Evolutionary conservation across 1,139 yeast species (phyloP).

Genomic region (Zygosaccharomyces pseudobailii): DNA sequence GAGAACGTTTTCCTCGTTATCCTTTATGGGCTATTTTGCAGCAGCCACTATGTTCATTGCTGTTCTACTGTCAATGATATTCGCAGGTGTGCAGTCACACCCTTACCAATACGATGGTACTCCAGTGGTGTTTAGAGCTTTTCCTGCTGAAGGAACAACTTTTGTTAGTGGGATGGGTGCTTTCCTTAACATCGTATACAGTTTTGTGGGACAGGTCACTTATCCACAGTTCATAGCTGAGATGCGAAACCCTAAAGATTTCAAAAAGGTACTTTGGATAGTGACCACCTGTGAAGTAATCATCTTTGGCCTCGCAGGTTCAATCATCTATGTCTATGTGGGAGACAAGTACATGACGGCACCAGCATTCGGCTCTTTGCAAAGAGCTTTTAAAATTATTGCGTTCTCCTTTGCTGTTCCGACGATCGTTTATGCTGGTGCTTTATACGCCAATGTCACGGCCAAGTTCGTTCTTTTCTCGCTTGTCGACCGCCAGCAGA

Average conservation of each 20-base stretch:
- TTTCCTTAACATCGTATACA: conserved; percentile 53
- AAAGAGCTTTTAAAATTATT: conserved; percentile 44
- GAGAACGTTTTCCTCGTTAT: conserved; percentile 51
- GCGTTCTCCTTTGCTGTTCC: conserved; percentile 61
- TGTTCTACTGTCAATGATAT: conserved; percentile 48
- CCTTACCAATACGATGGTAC: conserved; percentile 42
- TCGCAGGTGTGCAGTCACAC: conserved; percentile 50
- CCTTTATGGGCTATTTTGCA: conserved; percentile 46
- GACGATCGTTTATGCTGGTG: conserved; percentile 52
- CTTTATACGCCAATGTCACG: conserved; percentile 51
- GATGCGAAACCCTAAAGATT: conserved; percentile 54
- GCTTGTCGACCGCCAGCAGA: conserved; percentile 41
- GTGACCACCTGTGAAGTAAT: conserved; percentile 49
- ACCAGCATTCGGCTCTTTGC: conserved; percentile 55
- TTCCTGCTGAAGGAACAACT: conserved; percentile 49
- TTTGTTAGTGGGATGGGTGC: conserved; percentile 56
- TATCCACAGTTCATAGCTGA: conserved; percentile 59
- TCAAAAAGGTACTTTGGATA: conserved; percentile 50
- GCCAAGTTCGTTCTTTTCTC: conserved; percentile 47
- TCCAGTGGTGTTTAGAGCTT: conserved; percentile 43
- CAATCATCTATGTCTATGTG: conserved; percentile 53
- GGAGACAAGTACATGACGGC: conserved; percentile 52
- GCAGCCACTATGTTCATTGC: conserved; percentile 56
- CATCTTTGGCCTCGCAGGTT: conserved; percentile 50
- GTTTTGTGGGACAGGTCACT: conserved; percentile 61